Evolutionary conservation across 495 filamentous ascomycete species (phyloP).

Genomic region (Cercophora newfieldiana): DNA sequence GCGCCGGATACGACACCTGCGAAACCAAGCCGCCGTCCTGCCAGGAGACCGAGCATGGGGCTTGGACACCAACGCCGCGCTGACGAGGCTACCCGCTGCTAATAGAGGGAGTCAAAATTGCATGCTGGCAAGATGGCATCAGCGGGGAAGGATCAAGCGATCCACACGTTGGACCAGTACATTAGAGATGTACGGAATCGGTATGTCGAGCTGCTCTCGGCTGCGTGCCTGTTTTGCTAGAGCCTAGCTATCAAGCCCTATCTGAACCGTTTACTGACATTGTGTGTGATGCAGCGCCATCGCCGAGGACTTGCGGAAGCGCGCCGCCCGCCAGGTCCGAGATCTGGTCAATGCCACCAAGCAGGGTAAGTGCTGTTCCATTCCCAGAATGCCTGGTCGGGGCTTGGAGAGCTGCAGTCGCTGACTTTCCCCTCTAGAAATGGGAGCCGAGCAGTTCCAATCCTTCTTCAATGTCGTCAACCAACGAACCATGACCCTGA

Average conservation of each 20-base stretch:
- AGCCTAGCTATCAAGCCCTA: not conserved
- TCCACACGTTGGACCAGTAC: conserved; percentile 33
- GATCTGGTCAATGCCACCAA: conserved; percentile 42
- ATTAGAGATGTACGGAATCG: conserved; percentile 37
- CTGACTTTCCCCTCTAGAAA: conserved; percentile 56
- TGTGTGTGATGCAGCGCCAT: conserved; percentile 19
- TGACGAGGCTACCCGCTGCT: conserved; percentile 27
- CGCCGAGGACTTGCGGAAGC: conserved; percentile 42
- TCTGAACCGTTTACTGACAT: conserved; percentile 14
- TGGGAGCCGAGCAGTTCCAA: conserved; percentile 72
- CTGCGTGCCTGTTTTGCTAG: not conserved
- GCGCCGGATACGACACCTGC: not conserved
- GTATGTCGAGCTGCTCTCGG: conserved; percentile 13
- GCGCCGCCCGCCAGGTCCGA: conserved; percentile 42
- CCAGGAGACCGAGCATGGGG: conserved; percentile 33
- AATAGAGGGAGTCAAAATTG: conserved; percentile 7
- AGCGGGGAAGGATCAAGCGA: conserved; percentile 30
- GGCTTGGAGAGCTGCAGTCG: not conserved
- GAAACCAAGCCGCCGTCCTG: not conserved
- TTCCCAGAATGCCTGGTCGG: too few relatives aligned
- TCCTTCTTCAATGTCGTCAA: conserved; percentile 79
- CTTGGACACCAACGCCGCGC: conserved; percentile 27
- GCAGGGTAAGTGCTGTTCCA: conserved; percentile 32
- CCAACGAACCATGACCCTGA: conserved; percentile 68
- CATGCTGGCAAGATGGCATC: conserved; percentile 31